phyloP scores from a whole-genome alignment of 768 basidiomycete genomes.

The Omphalotus guepiniiformis region DNA sequence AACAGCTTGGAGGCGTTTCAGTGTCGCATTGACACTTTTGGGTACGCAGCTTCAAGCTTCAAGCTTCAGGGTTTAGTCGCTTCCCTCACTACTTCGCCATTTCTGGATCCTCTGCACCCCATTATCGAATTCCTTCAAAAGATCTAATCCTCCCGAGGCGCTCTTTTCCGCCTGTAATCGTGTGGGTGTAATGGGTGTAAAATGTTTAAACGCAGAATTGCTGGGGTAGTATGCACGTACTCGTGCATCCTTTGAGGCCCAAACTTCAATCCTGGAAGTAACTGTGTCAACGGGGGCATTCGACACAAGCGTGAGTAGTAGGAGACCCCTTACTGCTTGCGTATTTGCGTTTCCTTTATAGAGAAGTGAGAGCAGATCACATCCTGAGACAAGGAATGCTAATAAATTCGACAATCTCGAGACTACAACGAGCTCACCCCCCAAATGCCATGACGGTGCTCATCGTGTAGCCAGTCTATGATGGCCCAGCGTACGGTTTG shows the following conservation, averaged over 20 bases:
- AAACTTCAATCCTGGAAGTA: constrained; percentile 27
- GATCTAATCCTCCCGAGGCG: constrained; percentile 23
- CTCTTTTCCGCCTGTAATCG: no score
- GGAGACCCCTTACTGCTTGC: constrained; percentile 31
- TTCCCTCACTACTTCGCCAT: neutral
- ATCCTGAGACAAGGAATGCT: constrained; percentile 28
- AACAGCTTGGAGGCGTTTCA: no score
- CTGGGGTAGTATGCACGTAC: constrained; percentile 20
- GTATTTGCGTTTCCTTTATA: constrained; percentile 36
- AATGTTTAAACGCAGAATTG: neutral
- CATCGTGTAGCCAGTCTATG: constrained; percentile 46
- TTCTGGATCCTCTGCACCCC: constrained; percentile 20
- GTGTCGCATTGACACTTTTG: no score
- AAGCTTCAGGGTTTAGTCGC: neutral
- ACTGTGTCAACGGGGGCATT: neutral
- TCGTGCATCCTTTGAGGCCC: constrained; percentile 25
- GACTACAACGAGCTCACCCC: constrained; percentile 27
- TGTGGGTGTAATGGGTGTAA: no score
- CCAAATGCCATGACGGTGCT: constrained; percentile 41
- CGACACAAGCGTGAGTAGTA: constrained; percentile 1
- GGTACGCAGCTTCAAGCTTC: no score
- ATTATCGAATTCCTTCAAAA: constrained; percentile 33
- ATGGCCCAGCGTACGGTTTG: constrained; percentile 52
- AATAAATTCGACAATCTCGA: neutral
- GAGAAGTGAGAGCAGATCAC: constrained; percentile 47